Conservation (phyloP, 768 basidiomycete species). For the Phaeolepiota aurea region DNA sequence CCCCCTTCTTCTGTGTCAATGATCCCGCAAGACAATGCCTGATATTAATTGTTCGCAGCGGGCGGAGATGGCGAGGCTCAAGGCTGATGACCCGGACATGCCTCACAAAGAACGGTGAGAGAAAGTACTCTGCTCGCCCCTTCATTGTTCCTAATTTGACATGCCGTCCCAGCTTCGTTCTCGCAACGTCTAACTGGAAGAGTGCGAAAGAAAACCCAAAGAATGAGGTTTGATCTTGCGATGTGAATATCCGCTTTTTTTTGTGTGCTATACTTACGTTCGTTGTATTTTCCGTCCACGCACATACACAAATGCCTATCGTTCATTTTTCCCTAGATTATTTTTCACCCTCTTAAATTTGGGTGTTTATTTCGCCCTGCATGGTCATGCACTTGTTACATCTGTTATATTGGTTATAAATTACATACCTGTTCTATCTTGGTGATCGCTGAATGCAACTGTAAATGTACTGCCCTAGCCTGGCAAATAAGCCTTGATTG, state of each 20-base stretch:
- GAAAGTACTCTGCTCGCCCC: conserved; percentile 6
- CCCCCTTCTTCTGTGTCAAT: conserved; percentile 2
- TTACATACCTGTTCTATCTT: too few relatives aligned
- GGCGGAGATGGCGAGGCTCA: conserved; percentile 71
- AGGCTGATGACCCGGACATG: conserved; percentile 66
- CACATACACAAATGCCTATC: too few relatives aligned
- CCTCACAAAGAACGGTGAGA: conserved; percentile 66
- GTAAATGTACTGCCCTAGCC: too few relatives aligned
- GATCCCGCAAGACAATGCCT: not conserved
- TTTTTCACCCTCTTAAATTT: too few relatives aligned
- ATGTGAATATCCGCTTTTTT: conserved; percentile 1
- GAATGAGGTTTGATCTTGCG: conserved; percentile 19
- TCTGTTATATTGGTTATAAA: too few relatives aligned
- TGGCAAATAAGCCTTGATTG: too few relatives aligned
- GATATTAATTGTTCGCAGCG: conserved; percentile 48
- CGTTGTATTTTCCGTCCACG: conserved; percentile 8
- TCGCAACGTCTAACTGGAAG: conserved; percentile 74
- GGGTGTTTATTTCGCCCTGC: too few relatives aligned
- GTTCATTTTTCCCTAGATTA: too few relatives aligned
- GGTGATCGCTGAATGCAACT: too few relatives aligned
- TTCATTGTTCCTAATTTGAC: not conserved
- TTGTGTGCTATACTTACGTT: conserved; percentile 2
- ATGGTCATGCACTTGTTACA: too few relatives aligned
- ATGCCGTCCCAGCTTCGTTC: conserved; percentile 49
- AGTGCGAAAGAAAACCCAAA: conserved; percentile 61